phyloP scores from a whole-genome alignment of 495 filamentous ascomycete species.

The Hypoxylon perforatum region DNA sequence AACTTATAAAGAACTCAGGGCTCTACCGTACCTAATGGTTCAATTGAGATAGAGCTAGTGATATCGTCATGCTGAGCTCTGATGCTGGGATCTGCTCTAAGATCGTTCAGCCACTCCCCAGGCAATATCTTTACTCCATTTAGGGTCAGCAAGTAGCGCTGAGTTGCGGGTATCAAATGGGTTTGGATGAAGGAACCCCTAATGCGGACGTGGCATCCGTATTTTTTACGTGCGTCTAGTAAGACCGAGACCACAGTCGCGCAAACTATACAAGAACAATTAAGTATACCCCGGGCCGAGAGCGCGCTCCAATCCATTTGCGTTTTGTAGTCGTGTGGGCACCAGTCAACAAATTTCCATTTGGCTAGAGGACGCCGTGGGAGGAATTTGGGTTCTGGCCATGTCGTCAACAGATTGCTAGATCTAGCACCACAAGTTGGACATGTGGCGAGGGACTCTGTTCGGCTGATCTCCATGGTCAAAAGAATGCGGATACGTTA shows the following conservation, averaged over 20 bases:
- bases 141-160: not conserved
- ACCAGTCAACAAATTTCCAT: too few species aligned
- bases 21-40: not conserved
- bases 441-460: not conserved
- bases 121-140: not conserved
- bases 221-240: not conserved
- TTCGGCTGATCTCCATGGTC: not conserved
- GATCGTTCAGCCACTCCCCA: too few species aligned
- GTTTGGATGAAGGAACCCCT: not conserved
- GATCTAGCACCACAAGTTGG: not conserved
- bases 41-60: not conserved
- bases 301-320: not conserved
- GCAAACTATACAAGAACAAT: constrained; percentile 6
- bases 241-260: not conserved
- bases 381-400: not conserved
- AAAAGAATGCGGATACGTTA: not conserved
- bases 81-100: too few species aligned
- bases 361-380: not conserved
- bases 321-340: too few species aligned
- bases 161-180: not conserved
- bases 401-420: not conserved
- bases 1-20: not conserved
- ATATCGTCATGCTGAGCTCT: too few species aligned
- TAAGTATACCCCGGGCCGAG: not conserved
- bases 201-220: not conserved